Evolutionary conservation across 1,284 basidiomycete species (phyloP), one percentile per base, ranked within the genome.

Genomic region (Pseudozyma thailandica): DNA sequence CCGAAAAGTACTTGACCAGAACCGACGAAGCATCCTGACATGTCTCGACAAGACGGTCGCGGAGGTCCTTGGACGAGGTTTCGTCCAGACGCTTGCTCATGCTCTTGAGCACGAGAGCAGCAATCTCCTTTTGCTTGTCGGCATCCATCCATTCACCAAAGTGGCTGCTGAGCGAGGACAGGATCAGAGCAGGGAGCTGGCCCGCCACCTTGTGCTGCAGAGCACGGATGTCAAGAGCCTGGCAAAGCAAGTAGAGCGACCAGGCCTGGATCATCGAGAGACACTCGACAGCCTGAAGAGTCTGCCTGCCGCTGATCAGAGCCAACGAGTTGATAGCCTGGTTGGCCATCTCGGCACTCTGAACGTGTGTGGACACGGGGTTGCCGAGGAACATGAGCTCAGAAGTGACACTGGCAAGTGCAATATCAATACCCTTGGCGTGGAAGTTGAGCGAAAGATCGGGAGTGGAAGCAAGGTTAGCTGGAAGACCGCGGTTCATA

Each of bases 391-490:
- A 90, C 18, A 91, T 92, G 27, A 94, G 86, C 84, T 94, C 92
- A n/a, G 70, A 70, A 8, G 70, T 70, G 47, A 71, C 73, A 41
- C 59, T 59, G 27, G 75, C 75, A 9, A 70, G 59, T 26, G 90
- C 91, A 68, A 94, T 93, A 79, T 94, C 92, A 50, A 93, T 84
- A 6, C 92, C 92, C 84, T 94, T 94, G 35, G 86, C 87, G 74
- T 90, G 90, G 83, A 92, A 93, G 84, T 93, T 90, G 50, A 79
- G 72, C 44, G 74, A 77, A 0, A 72, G 57, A 39, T 69, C 73
- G 13, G 68, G 68, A n/a, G 73, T 71, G 21, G 73, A 62, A 16
- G 75, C 75, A 38, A 77, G 38, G 54, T 75, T 75, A 47, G 75
- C 71, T 4, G 70, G 61, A 18, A 77, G 44, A 10, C 75, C 75